phyloP scores from a whole-genome alignment of 83 land plant genomes.

The Larix sibirica region DNA sequence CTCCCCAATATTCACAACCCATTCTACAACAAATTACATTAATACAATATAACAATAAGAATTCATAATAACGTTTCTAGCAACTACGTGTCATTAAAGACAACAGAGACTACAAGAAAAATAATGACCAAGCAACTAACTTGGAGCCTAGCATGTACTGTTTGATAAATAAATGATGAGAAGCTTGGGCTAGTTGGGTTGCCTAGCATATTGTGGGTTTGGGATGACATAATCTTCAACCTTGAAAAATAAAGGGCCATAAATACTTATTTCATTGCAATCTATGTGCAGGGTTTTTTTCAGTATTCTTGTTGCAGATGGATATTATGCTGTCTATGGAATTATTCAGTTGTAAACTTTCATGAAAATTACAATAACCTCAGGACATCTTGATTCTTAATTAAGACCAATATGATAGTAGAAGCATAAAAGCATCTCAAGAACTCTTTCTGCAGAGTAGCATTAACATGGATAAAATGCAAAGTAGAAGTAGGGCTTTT shows the following conservation, averaged over 20 bases:
- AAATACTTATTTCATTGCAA: not conserved
- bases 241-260: not conserved
- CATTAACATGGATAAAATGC: not conserved
- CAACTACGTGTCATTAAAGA: too few species aligned
- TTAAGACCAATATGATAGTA: not conserved
- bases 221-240: not conserved
- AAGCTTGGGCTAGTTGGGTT: too few species aligned
- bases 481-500: not conserved
- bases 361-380: not conserved
- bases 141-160: too few species aligned
- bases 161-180: too few species aligned
- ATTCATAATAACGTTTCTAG: too few species aligned
- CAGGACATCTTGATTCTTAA: too few species aligned
- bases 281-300: not conserved
- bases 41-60: too few species aligned
- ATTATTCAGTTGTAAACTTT: not conserved
- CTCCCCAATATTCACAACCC: too few species aligned
- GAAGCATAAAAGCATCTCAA: not conserved
- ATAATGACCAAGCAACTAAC: too few species aligned
- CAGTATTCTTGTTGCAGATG: not conserved
- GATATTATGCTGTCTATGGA: not conserved
- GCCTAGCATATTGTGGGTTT: not conserved
- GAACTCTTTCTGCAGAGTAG: not conserved
- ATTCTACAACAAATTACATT: too few species aligned
- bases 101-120: too few species aligned